phyloP scores from a whole-genome alignment of 2,329 filamentous ascomycete genomes.

The Domatiomyces globalis region DNA sequence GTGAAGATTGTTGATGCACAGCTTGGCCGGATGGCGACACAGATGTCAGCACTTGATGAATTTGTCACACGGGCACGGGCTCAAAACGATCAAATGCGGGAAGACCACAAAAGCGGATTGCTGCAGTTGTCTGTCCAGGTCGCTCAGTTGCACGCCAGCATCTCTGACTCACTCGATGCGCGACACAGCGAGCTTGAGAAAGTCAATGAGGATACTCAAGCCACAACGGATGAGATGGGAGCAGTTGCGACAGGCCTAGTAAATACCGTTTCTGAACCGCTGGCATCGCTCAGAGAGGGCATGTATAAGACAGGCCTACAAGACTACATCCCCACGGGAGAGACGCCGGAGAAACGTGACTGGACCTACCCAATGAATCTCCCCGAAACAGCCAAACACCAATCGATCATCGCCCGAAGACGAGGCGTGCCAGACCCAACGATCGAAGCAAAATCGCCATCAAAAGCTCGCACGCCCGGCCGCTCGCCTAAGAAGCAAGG shows the following conservation, averaged over 20 bases:
- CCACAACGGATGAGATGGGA: conserved; percentile 1
- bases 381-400: conserved; percentile 57
- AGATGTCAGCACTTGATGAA: conserved; percentile 80
- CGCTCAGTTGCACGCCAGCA: not conserved
- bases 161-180: conserved; percentile 4
- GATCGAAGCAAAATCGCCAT: conserved; percentile 6
- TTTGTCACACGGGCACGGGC: conserved; percentile 71
- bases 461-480: conserved; percentile 20
- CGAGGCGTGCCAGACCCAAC: conserved; percentile 27
- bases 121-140: conserved; percentile 38
- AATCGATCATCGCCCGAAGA: conserved; percentile 40
- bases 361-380: conserved; percentile 71
- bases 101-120: conserved; percentile 54
- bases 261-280: conserved; percentile 7
- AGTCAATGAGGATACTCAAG: conserved; percentile 3
- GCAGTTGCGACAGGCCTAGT: conserved; percentile 8
- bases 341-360: conserved; percentile 65
- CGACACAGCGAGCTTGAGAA: conserved; percentile 4
- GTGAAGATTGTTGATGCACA: conserved; percentile 81
- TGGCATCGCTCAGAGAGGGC: conserved; percentile 46
- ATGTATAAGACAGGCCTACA: conserved; percentile 51
- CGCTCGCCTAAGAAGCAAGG: conserved; percentile 15
- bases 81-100: conserved; percentile 67
- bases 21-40: conserved; percentile 69
- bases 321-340: conserved; percentile 74